Evolutionary conservation across 805 yeast genomes (phyloP).

Genomic region (Yamadazyma kitorensis): DNA sequence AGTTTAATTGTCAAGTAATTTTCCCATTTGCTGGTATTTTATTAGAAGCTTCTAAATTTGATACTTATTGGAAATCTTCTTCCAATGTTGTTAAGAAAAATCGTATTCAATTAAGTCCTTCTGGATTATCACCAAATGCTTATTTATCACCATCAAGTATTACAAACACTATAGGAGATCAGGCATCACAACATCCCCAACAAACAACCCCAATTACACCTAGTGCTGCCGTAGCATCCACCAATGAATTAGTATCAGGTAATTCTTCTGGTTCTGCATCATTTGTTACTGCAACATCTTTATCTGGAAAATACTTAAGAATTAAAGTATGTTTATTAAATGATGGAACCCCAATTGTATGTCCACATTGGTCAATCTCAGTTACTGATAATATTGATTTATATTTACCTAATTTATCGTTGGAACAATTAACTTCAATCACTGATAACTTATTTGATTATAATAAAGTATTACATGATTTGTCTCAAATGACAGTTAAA

Average conservation of each 20-base stretch:
- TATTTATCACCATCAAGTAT: constrained; percentile 35
- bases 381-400: constrained; percentile 50
- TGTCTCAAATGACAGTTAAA: constrained; percentile 33
- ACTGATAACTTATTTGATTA: constrained; percentile 41
- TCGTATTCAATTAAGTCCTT: constrained; percentile 1
- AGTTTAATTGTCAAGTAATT: constrained; percentile 76
- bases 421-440: constrained; percentile 40
- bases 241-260: constrained; percentile 18
- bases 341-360: constrained; percentile 84
- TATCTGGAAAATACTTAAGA: constrained; percentile 75
- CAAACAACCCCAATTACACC: constrained; percentile 2
- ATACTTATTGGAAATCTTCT: constrained; percentile 92
- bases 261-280: constrained; percentile 35
- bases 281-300: constrained; percentile 87
- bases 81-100: constrained; percentile 51
- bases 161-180: constrained; percentile 13
- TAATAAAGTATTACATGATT: constrained; percentile 35
- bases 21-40: constrained; percentile 85
- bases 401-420: constrained; percentile 59
- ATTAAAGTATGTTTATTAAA: constrained; percentile 66
- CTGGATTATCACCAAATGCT: constrained; percentile 39
- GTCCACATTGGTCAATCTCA: constrained; percentile 63
- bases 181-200: constrained; percentile 4
- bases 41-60: constrained; percentile 86
- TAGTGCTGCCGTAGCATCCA: constrained; percentile 13